Evolutionary conservation across 352 stramenopile genomes (phyloP), one percentile per base, ranked within the genome.

Genomic region (Pythium dissotocum): DNA sequence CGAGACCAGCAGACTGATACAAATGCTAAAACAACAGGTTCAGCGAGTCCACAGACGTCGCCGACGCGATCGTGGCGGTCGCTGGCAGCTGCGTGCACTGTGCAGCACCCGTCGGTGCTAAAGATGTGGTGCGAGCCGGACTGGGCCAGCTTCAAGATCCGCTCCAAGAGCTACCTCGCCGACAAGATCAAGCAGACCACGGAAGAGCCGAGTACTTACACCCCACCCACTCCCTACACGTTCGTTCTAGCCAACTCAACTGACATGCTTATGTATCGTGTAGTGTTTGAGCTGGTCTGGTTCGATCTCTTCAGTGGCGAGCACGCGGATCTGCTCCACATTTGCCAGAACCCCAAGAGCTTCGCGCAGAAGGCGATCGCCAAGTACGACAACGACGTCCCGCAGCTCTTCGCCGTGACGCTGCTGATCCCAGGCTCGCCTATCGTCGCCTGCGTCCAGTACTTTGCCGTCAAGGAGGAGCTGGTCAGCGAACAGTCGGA

Each of bases 251-350:
- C 3, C 13, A 35, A 40, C 8, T 21, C 13, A 58, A 26, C 52
- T 58, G 28, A 35, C 26, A 26, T 24, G 8, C 21, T 30, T 30
- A 2, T 67, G 21, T 51, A 24, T 54, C 54, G 28, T 67, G 36
- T 56, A 94, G 86, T 93, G 60, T 91, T 92, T 58, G 87, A 93
- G 58, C 74, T 95, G 36, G 62, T 95, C 48, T 95, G 87, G 87
- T 90, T 95, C 56, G 87, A 95, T 57, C 65, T 90, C 35, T 90
- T 95, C 59, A 82, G 78, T 57, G 84, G 87, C 48, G 79, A 89
- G 24, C 74, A 87, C 42, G 73, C 83, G 13, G 79, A 90, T 30
- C 69, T 95, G 33, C 72, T 91, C 30, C 82, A 93, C 64, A 79
- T 93, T 16, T 83, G 69, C 10, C 75, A 86, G 63, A 85, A 77